A percentile compares a stretch with the other conserved stretches of the same genome.
Evolutionary conservation across 345 rosid species (phyloP).

Genomic region (Psidium friedrichsthalianum): DNA sequence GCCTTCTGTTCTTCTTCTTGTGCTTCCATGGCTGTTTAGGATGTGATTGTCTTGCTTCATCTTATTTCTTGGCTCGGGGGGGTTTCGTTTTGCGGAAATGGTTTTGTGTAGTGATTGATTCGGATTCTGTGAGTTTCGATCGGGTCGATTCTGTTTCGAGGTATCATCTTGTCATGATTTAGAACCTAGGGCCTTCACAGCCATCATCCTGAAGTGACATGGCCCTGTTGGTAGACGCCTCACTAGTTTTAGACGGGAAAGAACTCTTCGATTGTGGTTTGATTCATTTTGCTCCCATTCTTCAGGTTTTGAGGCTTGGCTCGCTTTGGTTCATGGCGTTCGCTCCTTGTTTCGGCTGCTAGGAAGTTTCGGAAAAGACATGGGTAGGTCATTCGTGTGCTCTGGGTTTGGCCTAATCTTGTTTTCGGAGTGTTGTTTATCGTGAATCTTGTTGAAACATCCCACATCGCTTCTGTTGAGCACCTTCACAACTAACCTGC

Average conservation of each 20-base stretch:
- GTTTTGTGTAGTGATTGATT: no score
- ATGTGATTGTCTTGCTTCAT: not conserved
- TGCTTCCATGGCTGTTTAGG: not conserved
- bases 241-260: not conserved
- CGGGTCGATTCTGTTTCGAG: not conserved
- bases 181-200: no score
- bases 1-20: not conserved
- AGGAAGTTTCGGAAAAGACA: not conserved
- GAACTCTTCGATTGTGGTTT: not conserved
- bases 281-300: not conserved
- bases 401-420: not conserved
- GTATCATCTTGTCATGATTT: no score
- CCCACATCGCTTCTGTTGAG: not conserved
- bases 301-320: not conserved
- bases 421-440: not conserved
- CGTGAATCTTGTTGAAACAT: not conserved
- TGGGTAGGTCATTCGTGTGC: not conserved
- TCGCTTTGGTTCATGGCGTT: not conserved
- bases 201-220: no score
- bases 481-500: not conserved
- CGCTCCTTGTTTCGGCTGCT: not conserved
- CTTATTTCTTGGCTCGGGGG: not conserved
- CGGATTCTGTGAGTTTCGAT: no score
- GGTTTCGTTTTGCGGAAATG: no score
- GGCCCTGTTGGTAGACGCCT: not conserved